These are phyloP conservation scores for Neofusicoccum sp. DNA, from an alignment of 2,329 filamentous ascomycete genomes.

Conservation along the genomic window DNA sequence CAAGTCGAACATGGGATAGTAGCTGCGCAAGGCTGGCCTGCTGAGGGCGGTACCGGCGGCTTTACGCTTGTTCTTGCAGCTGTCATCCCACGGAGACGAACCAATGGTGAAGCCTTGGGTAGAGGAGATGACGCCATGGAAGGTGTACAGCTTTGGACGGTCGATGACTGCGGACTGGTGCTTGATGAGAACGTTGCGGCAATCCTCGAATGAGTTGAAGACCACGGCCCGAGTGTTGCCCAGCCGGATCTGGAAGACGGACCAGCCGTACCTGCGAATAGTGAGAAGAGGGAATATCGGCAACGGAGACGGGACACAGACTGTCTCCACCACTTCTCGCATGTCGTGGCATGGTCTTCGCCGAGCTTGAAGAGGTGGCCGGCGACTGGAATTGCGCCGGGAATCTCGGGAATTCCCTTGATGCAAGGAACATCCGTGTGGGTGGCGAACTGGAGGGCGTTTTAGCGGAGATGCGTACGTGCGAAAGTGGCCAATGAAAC, in stretches of 20 bases:
- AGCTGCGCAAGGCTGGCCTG: slow-evolving; percentile 47
- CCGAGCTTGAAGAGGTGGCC: slow-evolving; percentile 53
- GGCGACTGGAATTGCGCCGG: slow-evolving; percentile 49
- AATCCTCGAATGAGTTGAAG: slow-evolving; percentile 54
- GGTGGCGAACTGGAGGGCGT: slow-evolving; percentile 20
- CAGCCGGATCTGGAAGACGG: slow-evolving; percentile 54
- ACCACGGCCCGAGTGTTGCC: slow-evolving; percentile 55
- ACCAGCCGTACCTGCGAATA: slow-evolving; percentile 43
- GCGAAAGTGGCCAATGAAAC: not conserved
- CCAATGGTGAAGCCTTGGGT: slow-evolving; percentile 58
- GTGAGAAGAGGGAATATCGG: slow-evolving; percentile 24
- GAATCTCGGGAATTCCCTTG: slow-evolving; percentile 50
- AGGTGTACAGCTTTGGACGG: slow-evolving; percentile 52
- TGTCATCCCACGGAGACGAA: slow-evolving; percentile 54
- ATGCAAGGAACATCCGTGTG: slow-evolving; percentile 52
- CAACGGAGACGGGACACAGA: slow-evolving; percentile 21
- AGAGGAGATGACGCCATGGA: slow-evolving; percentile 53
- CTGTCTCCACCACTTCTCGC: slow-evolving; percentile 50
- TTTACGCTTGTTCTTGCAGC: slow-evolving; percentile 54
- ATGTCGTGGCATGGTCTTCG: slow-evolving; percentile 54
- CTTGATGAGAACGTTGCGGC: slow-evolving; percentile 50
- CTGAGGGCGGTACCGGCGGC: slow-evolving; percentile 50
- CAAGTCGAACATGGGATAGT: slow-evolving; percentile 55
- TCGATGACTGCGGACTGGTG: slow-evolving; percentile 53
- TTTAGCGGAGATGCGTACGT: not conserved